Percentiles rank a stretch among this genome's conserved stretches.
Evolutionary conservation across 345 rosid species (phyloP).

Genomic region (Sisymbrium irio): DNA sequence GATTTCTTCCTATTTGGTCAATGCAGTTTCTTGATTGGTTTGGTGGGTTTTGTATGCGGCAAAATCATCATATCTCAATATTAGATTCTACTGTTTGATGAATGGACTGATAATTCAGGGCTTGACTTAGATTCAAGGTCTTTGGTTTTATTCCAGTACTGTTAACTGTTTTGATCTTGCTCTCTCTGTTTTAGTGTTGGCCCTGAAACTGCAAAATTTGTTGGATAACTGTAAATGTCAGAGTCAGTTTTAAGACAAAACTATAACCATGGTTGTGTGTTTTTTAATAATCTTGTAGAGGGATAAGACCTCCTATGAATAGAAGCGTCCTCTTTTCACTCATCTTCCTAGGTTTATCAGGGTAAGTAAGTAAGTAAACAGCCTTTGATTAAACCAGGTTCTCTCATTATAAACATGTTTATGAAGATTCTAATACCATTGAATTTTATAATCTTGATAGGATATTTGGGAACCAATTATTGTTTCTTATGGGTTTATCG

Average conservation of each 20-base stretch:
- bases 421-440: constrained; percentile 10
- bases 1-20: neutral
- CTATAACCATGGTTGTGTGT: neutral
- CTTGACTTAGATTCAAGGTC: neutral
- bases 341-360: constrained; percentile 84
- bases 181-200: neutral
- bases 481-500: constrained; percentile 88
- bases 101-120: too few species aligned
- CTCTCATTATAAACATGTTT: constrained; percentile 2
- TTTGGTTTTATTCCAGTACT: neutral
- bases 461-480: constrained; percentile 92
- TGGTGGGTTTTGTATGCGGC: neutral
- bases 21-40: neutral
- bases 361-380: constrained; percentile 50
- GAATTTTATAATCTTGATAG: constrained; percentile 43
- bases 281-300: constrained; percentile 51
- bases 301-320: constrained; percentile 71
- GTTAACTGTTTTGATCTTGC: neutral
- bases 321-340: constrained; percentile 58
- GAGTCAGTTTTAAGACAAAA: neutral
- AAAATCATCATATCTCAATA: neutral
- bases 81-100: neutral
- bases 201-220: neutral
- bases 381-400: neutral
- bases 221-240: neutral